Conservation (phyloP, 2,329 filamentous ascomycete genomes). For the Exophiala sp. region DNA sequence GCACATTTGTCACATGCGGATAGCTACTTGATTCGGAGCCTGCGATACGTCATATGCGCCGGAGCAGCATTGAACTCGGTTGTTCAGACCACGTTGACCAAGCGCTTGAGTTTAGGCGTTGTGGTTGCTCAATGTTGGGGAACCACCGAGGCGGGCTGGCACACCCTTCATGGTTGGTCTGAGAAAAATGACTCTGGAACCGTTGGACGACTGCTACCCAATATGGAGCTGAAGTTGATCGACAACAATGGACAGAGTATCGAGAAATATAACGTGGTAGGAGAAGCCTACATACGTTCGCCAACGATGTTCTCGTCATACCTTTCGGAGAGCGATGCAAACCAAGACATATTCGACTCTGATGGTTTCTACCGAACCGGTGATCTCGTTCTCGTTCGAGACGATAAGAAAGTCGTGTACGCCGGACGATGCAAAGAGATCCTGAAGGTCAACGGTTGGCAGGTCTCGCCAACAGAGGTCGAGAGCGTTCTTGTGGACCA, state of each 20-base stretch:
- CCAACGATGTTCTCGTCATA: constrained; percentile 38
- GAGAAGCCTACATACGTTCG: constrained; percentile 42
- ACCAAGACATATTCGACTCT: constrained; percentile 28
- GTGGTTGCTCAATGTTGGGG: constrained; percentile 51
- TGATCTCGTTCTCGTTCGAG: constrained; percentile 38
- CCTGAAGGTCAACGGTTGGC: constrained; percentile 47
- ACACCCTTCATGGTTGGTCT: constrained; percentile 30
- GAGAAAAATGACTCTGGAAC: constrained; percentile 44
- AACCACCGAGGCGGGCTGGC: constrained; percentile 52
- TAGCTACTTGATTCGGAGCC: constrained; percentile 34
- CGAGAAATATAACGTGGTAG: constrained; percentile 28
- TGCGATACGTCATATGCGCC: constrained; percentile 47
- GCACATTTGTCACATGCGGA: constrained; percentile 30
- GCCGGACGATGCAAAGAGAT: constrained; percentile 43
- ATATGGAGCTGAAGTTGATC: constrained; percentile 34
- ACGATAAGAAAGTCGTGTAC: constrained; percentile 37
- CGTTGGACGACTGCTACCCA: constrained; percentile 46
- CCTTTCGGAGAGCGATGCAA: constrained; percentile 35
- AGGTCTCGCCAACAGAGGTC: constrained; percentile 49
- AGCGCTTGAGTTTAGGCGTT: constrained; percentile 40
- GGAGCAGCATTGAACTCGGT: constrained; percentile 48
- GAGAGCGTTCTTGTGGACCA: constrained; percentile 45
- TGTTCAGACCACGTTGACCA: constrained; percentile 40
- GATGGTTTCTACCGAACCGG: constrained; percentile 45
- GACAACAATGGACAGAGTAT: constrained; percentile 34